These are phyloP conservation scores for Zygotorulaspora florentina DNA, from an alignment of 805 yeast species.

Conservation along the genomic window DNA sequence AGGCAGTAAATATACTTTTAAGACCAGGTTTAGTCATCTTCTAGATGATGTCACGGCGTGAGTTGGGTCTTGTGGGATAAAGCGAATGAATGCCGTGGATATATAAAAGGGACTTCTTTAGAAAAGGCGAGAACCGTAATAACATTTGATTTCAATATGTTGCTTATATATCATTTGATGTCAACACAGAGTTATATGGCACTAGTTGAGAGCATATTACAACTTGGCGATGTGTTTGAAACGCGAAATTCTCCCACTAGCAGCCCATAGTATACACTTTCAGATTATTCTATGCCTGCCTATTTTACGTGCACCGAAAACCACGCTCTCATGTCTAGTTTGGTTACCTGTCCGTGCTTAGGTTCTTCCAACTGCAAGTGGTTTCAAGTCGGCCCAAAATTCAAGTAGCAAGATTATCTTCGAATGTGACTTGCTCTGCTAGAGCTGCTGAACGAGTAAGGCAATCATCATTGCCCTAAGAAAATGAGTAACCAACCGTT, in stretches of 20 bases:
- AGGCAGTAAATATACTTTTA: not conserved
- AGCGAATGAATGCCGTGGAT: slow-evolving; percentile 1
- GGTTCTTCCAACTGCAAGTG: too few species aligned
- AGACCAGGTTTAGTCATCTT: slow-evolving; percentile 3
- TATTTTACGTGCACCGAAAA: too few species aligned
- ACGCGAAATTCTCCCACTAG: slow-evolving; percentile 44
- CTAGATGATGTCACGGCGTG: not conserved
- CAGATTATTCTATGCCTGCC: slow-evolving; percentile 48
- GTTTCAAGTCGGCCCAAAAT: too few species aligned
- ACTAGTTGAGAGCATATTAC: not conserved
- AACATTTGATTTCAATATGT: not conserved
- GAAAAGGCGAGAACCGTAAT: not conserved
- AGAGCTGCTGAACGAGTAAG: too few species aligned
- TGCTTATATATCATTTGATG: not conserved
- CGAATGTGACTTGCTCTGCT: too few species aligned
- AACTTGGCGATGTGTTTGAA: not conserved
- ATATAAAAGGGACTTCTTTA: not conserved
- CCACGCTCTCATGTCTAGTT: too few species aligned
- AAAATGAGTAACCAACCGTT: too few species aligned
- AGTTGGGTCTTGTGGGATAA: not conserved
- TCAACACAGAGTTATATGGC: not conserved
- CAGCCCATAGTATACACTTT: slow-evolving; percentile 63
- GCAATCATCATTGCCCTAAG: too few species aligned
- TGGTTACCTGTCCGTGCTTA: too few species aligned
- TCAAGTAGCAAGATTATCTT: too few species aligned